phyloP scores from a whole-genome alignment of 2,329 filamentous ascomycete genomes.

The Aspergillaceae sp. region DNA sequence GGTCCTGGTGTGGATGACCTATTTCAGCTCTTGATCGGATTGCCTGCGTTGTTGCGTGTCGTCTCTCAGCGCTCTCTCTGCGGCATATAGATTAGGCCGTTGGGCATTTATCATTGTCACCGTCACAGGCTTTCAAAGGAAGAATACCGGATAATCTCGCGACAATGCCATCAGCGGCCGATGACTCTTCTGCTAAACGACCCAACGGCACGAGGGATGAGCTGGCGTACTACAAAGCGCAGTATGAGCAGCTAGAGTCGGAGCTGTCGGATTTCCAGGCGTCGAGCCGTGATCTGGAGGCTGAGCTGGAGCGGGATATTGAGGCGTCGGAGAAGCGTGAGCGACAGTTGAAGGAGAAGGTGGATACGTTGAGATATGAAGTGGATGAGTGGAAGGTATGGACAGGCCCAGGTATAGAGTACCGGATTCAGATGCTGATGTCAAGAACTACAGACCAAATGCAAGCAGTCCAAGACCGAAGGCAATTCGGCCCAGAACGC shows the following conservation, averaged over 20 bases:
- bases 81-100: neutral
- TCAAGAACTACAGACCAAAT: slow-evolving; percentile 62
- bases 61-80: neutral
- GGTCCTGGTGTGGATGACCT: too few relatives aligned
- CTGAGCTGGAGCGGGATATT: slow-evolving; percentile 91
- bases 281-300: slow-evolving; percentile 87
- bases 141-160: neutral
- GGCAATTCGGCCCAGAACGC: slow-evolving; percentile 73
- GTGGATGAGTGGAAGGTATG: slow-evolving; percentile 96
- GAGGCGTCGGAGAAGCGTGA: slow-evolving; percentile 93
- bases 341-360: slow-evolving; percentile 74
- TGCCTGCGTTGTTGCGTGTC: neutral
- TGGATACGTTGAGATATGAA: slow-evolving; percentile 74
- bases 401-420: neutral
- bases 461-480: slow-evolving; percentile 88
- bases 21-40: too few relatives aligned
- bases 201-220: slow-evolving; percentile 55
- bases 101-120: neutral
- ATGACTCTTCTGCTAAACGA: slow-evolving; percentile 28
- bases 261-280: slow-evolving; percentile 91
- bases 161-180: slow-evolving; percentile 30
- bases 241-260: slow-evolving; percentile 85
- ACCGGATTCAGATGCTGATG: slow-evolving; percentile 3
- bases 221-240: slow-evolving; percentile 86
- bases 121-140: too few relatives aligned